Base-by-base conservation (phyloP, 2,329 filamentous ascomycete genomes). In the Scedosporium minutisporum region DNA sequence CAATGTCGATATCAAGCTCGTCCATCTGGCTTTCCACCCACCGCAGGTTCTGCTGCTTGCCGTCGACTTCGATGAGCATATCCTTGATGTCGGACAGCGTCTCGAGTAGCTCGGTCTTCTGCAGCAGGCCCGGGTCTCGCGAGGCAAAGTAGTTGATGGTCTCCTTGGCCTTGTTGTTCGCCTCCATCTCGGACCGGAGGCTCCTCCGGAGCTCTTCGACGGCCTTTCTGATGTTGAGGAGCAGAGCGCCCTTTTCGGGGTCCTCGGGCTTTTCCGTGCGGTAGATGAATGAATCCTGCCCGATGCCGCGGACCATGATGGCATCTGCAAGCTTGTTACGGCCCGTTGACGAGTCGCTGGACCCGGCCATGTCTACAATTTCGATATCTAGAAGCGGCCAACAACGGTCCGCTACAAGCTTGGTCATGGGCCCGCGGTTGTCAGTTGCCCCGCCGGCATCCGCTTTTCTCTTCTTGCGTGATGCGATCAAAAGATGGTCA, bases 1-100 rank as follows among this genome's bases (percentile, higher is more conserved):
- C 93, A 69, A 99, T 93, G 69, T 96, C 89, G 68, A 97, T 97
- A 70, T 99, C 95, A 5, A 99, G 84, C 70, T 96, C 91, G 71
- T 99, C 95, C 73, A 99, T 90, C 75, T 97, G 91, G 61, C 87
- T 86, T 73, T 99, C 95, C 0, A 99, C 91, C 91, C 91, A 97
- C 61, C 93, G 89, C 57, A 99, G 82, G 71, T 95, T 97, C 72
- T 97, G 91, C 73, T 97, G 93, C 70, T 96, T 96, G 58, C 95
- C 95, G 69, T 97, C 95, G 14, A 96, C 91, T 69, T 99, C 95
- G 67, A 99, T 93, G 62, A 96, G 84, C 77, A 96, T 89, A 72
- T 96, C 90, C 71, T 91, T 91, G 68, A 89, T 86, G 65, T 87
- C 86, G 1, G 91, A 91, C 9, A 92, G 76, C 6, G 85, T 88